Conservation (phyloP, 441 rosid genomes). For the Viola pubescens region DNA sequence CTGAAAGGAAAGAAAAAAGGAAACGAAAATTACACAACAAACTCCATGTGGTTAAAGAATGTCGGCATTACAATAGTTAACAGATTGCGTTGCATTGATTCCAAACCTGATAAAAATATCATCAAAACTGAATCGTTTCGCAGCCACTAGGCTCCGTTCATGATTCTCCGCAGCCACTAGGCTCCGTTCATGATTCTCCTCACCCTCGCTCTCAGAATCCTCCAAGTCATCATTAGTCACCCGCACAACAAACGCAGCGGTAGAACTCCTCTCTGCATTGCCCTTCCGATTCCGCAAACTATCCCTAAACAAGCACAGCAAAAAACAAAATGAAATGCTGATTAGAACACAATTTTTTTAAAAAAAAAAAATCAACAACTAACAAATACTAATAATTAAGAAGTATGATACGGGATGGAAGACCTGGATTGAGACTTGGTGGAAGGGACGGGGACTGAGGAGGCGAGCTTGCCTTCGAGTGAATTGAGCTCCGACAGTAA, state of each 20-base stretch:
- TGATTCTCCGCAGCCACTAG: slow-evolving; percentile 21
- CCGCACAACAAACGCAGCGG: slow-evolving; percentile 51
- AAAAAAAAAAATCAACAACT: slow-evolving; percentile 1
- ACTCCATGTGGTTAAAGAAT: not conserved
- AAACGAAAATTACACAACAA: not conserved
- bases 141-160: slow-evolving; percentile 23
- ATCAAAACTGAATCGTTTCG: slow-evolving; percentile 40
- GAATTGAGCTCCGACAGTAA: slow-evolving; percentile 54
- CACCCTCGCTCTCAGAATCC: slow-evolving; percentile 26
- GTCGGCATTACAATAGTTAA: not conserved
- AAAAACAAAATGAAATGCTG: not conserved
- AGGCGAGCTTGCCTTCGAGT: slow-evolving; percentile 53
- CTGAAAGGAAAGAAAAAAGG: slow-evolving; percentile 8
- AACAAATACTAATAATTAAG: not conserved
- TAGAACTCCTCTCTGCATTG: slow-evolving; percentile 21
- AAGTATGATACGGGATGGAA: not conserved
- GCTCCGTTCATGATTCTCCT: slow-evolving; percentile 20
- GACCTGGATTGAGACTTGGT: slow-evolving; percentile 44
- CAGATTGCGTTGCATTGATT: not conserved
- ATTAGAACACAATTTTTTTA: not conserved
- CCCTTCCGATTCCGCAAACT: slow-evolving; percentile 21
- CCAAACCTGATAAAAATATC: slow-evolving; percentile 49
- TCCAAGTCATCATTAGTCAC: slow-evolving; percentile 59
- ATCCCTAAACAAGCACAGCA: slow-evolving; percentile 8
- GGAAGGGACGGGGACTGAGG: slow-evolving; percentile 32